Evolutionary conservation across 208 protist genomes (phyloP).

Genomic region (Acanthamoeba castellanii): DNA sequence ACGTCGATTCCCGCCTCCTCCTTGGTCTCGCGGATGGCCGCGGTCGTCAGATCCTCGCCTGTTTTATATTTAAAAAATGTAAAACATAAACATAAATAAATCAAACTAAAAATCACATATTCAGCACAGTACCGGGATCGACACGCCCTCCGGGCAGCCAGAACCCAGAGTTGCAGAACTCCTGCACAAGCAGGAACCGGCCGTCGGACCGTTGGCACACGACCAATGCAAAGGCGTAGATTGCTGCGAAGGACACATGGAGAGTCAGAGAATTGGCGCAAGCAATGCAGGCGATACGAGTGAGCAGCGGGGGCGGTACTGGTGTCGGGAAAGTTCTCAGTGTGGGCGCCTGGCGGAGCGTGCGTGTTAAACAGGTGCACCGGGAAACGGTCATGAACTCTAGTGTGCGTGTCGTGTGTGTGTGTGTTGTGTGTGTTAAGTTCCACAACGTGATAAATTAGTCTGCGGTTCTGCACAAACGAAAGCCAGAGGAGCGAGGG

Average conservation of each 20-base stretch:
- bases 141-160: conserved; percentile 83
- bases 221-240: conserved; percentile 79
- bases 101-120: neutral
- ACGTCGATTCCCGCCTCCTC: conserved; percentile 85
- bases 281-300: neutral
- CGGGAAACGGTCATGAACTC: neutral
- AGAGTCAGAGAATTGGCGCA: neutral
- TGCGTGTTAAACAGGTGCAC: conserved; percentile 53
- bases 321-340: conserved; percentile 50
- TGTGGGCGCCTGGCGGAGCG: conserved; percentile 32
- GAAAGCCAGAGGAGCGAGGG: neutral
- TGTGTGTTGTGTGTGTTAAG: no score
- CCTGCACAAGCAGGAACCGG: conserved; percentile 80
- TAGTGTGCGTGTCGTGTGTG: neutral
- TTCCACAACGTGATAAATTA: no score
- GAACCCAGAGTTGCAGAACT: conserved; percentile 79
- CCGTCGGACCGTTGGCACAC: conserved; percentile 70
- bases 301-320: neutral
- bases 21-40: conserved; percentile 82
- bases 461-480: neutral
- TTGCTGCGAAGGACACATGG: neutral
- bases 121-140: conserved; percentile 11
- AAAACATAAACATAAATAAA: neutral
- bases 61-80: no score
- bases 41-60: conserved; percentile 62